Base-by-base conservation (phyloP, 2,329 filamentous ascomycete genomes). In the Ceratocystis papillata region DNA sequence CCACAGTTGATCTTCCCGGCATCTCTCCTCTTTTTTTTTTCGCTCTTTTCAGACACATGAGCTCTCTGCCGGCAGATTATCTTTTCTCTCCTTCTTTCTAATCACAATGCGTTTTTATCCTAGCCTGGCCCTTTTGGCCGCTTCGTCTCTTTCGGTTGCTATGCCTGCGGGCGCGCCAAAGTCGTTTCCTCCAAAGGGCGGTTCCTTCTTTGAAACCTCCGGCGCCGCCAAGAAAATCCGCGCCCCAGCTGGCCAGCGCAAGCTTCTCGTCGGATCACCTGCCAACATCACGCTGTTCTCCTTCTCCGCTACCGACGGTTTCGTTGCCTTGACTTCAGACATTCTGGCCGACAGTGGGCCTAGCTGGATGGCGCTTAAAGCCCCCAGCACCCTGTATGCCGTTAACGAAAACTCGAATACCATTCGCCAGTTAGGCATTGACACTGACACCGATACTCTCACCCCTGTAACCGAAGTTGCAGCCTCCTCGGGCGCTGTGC, bases 281-380 rank as follows among this genome's bases (percentile, higher is more conserved):
- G 75, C 73, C 50, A 72, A 75, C 64, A 76, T 76, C 68, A 71
- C 77, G 63, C 81, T 78, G 66, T 73, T 78, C 69, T 77, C 75
- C 65, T 68, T 63, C 20, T 25, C 59, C 5, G 7, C 25, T n/a
- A 33, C 55, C 12, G 53, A 70, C 20, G 68, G 66, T 50, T 79
- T 82, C 70, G 72, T 73, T 41, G 69, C 78, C 28, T 73, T 77
- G 22, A 69, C 71, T 62, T 77, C 76, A 46, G 72, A 73, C 44
- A 70, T 70, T 2, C 69, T 71, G 6, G 28, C 69, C 0, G 74
- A 74, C 59, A 70, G 73, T 2, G 69, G 68, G 1, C 76, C 79
- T 25, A 80, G 77, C 68, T 82, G 80, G 80, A 72, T 82, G 72
- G 72, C 75, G 48, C 76, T 76, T 71, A 75, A 74, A 62, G 68